Conservation (phyloP, 345 rosid genomes). For the Camelina sativa region DNA sequence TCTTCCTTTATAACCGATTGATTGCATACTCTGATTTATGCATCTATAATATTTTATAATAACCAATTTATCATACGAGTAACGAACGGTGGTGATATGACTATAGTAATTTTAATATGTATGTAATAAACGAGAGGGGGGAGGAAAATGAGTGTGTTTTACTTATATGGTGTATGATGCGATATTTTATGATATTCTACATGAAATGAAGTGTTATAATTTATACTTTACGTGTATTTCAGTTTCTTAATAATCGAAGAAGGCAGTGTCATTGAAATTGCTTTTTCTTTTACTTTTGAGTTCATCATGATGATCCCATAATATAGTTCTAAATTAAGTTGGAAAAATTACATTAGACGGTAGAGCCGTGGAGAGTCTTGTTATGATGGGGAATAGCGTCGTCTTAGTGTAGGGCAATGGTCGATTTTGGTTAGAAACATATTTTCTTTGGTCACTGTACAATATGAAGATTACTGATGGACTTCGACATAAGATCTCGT, state of each 20-base stretch:
- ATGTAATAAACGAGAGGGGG: conserved; percentile 26
- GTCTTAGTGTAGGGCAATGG: too few species aligned
- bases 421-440: too few species aligned
- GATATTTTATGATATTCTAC: conserved; percentile 18
- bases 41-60: conserved; percentile 25
- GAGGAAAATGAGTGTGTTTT: conserved; percentile 24
- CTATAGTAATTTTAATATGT: conserved; percentile 19
- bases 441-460: too few species aligned
- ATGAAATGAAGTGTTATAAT: conserved; percentile 23
- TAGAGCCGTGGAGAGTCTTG: too few species aligned
- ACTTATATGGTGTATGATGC: conserved; percentile 19
- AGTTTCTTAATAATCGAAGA: background rate
- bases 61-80: conserved; percentile 27
- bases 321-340: too few species aligned
- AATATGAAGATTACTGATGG: too few species aligned
- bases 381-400: too few species aligned
- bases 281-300: background rate
- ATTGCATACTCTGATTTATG: conserved; percentile 1
- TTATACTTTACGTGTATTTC: conserved; percentile 1
- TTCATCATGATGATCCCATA: too few species aligned
- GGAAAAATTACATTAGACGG: too few species aligned
- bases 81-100: background rate
- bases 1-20: background rate
- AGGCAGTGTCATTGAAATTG: background rate
- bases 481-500: too few species aligned